Base-by-base conservation (phyloP, 2,329 filamentous ascomycete species). In the Chaetomium globosum region DNA sequence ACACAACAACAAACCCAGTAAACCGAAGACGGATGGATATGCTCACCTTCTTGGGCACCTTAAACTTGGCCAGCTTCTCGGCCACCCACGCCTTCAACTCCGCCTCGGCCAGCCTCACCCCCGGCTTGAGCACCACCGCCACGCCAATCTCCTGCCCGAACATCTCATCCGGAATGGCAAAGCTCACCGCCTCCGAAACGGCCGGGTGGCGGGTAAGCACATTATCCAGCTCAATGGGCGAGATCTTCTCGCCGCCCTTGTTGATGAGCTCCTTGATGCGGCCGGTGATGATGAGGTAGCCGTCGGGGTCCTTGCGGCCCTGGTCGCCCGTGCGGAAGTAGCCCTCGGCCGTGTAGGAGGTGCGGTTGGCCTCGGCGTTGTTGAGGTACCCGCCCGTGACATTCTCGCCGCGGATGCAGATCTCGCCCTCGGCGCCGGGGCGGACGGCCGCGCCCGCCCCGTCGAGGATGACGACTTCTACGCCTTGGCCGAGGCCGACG, bases 201-300 rank as follows among this genome's bases (percentile, higher is more conserved):
- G 87, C 84, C 10, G 89, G 86, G 74, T 94, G 86, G 64, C 89
- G 84, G n/a, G 89, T 83, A 31, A 96, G 80, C 13, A 90, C 86
- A 71, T 96, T 96, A 80, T 96, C 92, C 39, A 96, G 82, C 79
- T 96, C 92, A 63, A 95, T 93, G 1, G 92, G 92, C 70, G 87
- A 91, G 75, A 96, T 95, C 81, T 95, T 95, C 80, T 96, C 92
- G 66, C 92, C 92, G 63, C 90, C 91, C 78, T 94, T 93, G 79
- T 93, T 93, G 81, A 96, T 96, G 60, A 96, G 82, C 78, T 96
- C 92, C 82, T 96, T 96, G 79, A 96, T 96, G 61, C 92, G 84
- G n/a, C 92, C 92, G 0, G 92, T 96, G 77, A 96, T 94, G 73
- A 91, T 83, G 12, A 96, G 80, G 74, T 95, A 96, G 66, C 91